Evolutionary conservation across 78 protist species (phyloP).

Genomic region (Salpingoeca rosetta): DNA sequence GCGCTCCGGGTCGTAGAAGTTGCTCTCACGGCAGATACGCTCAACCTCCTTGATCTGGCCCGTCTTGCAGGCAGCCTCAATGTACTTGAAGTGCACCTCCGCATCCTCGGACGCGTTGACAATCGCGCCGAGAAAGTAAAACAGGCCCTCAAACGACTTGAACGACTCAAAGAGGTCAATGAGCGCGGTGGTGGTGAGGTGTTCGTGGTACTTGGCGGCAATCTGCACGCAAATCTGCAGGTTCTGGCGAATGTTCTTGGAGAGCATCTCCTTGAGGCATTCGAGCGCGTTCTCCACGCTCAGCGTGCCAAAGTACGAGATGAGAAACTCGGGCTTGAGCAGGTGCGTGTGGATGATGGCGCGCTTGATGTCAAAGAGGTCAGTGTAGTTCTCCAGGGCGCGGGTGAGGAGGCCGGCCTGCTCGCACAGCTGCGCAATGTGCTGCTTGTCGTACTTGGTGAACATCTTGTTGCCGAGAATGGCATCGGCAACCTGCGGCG

Average conservation of each 20-base stretch:
- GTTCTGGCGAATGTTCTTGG: slow-evolving; percentile 71
- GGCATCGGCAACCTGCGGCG: slow-evolving; percentile 91
- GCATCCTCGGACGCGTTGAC: slow-evolving; percentile 68
- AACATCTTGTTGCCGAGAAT: slow-evolving; percentile 78
- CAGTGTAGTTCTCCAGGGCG: slow-evolving; percentile 94
- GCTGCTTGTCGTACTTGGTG: slow-evolving; percentile 83
- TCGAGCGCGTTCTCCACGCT: slow-evolving; percentile 72
- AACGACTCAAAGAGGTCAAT: slow-evolving; percentile 81
- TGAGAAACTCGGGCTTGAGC: slow-evolving; percentile 70
- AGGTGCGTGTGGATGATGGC: slow-evolving; percentile 62
- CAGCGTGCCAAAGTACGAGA: slow-evolving; percentile 79
- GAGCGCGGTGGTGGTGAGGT: slow-evolving; percentile 60
- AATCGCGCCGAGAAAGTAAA: slow-evolving; percentile 63
- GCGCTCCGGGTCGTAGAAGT: slow-evolving; percentile 79
- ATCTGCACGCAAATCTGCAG: slow-evolving; percentile 81
- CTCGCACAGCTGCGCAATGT: slow-evolving; percentile 94
- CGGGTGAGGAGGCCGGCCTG: slow-evolving; percentile 86
- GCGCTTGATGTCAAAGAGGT: slow-evolving; percentile 84
- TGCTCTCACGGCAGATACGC: slow-evolving; percentile 88
- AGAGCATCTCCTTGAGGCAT: slow-evolving; percentile 76
- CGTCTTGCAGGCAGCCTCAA: slow-evolving; percentile 90
- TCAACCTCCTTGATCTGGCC: slow-evolving; percentile 90
- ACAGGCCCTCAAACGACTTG: slow-evolving; percentile 76
- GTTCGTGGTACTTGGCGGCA: slow-evolving; percentile 84
- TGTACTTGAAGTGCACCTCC: slow-evolving; percentile 94